Evolutionary conservation across 139 green algal genomes (phyloP).

Genomic region (Chlorella sp.): DNA sequence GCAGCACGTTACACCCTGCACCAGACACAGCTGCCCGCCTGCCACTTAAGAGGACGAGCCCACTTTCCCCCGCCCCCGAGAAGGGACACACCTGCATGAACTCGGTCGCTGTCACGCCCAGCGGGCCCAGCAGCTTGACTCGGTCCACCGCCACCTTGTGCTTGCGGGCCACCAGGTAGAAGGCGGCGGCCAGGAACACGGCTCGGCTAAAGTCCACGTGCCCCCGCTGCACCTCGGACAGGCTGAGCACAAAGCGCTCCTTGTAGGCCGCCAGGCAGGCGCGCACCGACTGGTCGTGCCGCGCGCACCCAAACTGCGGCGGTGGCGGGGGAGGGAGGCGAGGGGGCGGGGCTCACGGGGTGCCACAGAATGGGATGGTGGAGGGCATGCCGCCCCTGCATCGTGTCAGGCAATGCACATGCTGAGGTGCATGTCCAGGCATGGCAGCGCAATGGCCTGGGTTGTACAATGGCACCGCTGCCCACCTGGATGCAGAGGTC

Average conservation of each 20-base stretch:
- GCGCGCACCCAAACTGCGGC: slow-evolving; percentile 33
- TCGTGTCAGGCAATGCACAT: neutral
- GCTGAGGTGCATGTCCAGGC: neutral
- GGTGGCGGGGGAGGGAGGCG: neutral
- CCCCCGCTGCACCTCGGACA: neutral
- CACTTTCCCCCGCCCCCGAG: no score
- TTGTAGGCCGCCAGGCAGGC: slow-evolving; percentile 35
- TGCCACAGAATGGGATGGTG: neutral
- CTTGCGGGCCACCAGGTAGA: slow-evolving; percentile 37
- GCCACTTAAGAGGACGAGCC: no score
- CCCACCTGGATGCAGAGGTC: slow-evolving; percentile 44
- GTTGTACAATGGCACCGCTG: neutral
- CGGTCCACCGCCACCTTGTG: slow-evolving; percentile 41
- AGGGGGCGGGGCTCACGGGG: neutral
- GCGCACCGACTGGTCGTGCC: slow-evolving; percentile 17
- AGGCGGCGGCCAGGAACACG: slow-evolving; percentile 36
- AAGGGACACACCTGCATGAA: slow-evolving; percentile 21
- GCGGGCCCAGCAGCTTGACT: slow-evolving; percentile 18
- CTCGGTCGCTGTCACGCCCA: slow-evolving; percentile 33
- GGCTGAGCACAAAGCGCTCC: slow-evolving; percentile 7
- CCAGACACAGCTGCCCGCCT: no score
- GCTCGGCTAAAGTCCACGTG: slow-evolving; percentile 22
- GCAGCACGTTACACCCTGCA: neutral
- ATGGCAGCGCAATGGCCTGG: neutral
- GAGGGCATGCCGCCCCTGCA: neutral